Base-by-base conservation (phyloP, 1,284 basidiomycete genomes). In the Lignosus rhinocerotis region DNA sequence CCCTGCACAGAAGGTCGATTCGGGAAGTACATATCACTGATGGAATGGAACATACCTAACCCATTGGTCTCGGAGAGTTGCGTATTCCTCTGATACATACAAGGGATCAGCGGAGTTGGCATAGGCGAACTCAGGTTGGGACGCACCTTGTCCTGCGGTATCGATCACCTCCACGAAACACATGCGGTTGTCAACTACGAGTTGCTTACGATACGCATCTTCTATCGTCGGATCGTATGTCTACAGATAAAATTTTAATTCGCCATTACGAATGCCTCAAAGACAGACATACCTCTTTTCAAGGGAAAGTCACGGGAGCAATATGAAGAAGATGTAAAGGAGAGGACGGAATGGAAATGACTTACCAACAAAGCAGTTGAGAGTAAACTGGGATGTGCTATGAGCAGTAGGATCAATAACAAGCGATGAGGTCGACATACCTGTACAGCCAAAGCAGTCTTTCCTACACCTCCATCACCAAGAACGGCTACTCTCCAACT, bases 11-110 rank as follows among this genome's bases (percentile, higher is more conserved):
- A 61, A 51, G 46, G 63, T 52, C 61, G 25, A 45, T 48, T 56
- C 55, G 47, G 51, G 38, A 19, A 58, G 49, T 39, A 30, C 51
- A 56, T n/a, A 16, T n/a, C 30, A 45, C 46, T 19, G 12, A 39
- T 46, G 32, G 33, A 52, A n/a, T 43, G 55, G 47, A 45, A 51
- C 90, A 73, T 63, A 94, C 92, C 93, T 86, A 67, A 99, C 97
- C 94, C 97, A 99, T 76, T 99, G 96, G 80, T 99, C 96, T 66
- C 97, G 88, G 72, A 99, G 85, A 36, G 97, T 97, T 55, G 94
- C 96, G 71, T 95, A 96, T 74, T 96, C 94, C 89, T 96, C 93
- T 95, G 73, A 56, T 67, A 32, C 61, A n/a, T 33, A 39, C 49
- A 56, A 44, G 62, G 56, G 32, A 53, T 47, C 52, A 53, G 51